phyloP scores from a whole-genome alignment of 192 early-diverging fungal genomes.

The Coemansia sp. region DNA sequence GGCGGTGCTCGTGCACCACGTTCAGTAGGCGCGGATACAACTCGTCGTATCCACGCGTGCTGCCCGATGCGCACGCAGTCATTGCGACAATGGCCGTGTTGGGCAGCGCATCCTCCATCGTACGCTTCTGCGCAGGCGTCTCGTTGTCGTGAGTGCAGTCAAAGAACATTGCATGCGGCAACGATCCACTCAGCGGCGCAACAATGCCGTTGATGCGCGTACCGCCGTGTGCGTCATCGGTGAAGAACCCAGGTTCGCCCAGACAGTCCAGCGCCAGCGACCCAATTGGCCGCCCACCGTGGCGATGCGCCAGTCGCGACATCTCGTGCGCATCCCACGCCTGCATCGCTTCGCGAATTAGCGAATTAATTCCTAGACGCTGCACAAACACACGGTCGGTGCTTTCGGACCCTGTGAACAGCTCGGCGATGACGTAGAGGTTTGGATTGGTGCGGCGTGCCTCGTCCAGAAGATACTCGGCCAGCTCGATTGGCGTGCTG shows the following conservation, averaged over 20 bases:
- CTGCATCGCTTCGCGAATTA: constrained; percentile 98
- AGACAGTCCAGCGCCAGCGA: constrained; percentile 75
- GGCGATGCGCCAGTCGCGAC: constrained; percentile 83
- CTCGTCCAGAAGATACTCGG: constrained; percentile 85
- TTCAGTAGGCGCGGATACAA: constrained; percentile 85
- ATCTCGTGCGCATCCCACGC: constrained; percentile 92
- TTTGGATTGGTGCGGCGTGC: constrained; percentile 83
- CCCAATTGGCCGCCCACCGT: constrained; percentile 89
- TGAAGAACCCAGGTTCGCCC: constrained; percentile 52
- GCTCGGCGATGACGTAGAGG: constrained; percentile 95
- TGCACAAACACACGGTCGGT: constrained; percentile 91
- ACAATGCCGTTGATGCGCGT: constrained; percentile 54
- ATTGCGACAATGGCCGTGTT: constrained; percentile 90
- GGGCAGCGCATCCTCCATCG: constrained; percentile 86
- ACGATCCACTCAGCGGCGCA: constrained; percentile 72
- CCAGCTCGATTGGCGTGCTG: constrained; percentile 94
- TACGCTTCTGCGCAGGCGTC: constrained; percentile 88
- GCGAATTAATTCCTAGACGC: constrained; percentile 90
- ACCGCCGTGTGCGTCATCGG: constrained; percentile 54
- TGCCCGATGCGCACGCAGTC: constrained; percentile 87
- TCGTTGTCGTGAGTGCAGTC: constrained; percentile 99
- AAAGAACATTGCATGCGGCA: constrained; percentile 94
- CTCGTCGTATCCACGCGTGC: constrained; percentile 98
- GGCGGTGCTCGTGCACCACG: constrained; percentile 82
- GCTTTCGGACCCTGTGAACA: constrained; percentile 97